A percentile compares a stretch with the other conserved stretches of the same genome.
phyloP scores from a whole-genome alignment of 2,329 filamentous ascomycete genomes.

The Ascocoryne sarcoides region DNA sequence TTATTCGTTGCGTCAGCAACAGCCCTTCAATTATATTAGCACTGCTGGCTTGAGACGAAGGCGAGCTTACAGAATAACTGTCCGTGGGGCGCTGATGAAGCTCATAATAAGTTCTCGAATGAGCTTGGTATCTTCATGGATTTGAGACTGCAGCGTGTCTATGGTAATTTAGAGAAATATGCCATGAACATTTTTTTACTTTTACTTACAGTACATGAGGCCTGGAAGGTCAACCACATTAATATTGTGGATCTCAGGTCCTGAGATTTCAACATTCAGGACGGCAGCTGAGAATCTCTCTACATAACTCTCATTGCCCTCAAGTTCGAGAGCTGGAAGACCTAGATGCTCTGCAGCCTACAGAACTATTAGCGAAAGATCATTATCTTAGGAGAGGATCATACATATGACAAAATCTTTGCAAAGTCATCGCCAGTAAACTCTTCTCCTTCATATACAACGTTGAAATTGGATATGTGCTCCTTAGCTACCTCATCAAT shows the following conservation, averaged over 20 bases:
- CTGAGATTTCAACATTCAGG: not conserved
- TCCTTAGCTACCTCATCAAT: not conserved
- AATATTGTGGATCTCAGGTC: not conserved
- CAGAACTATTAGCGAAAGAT: not conserved
- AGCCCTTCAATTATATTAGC: slow-evolving; percentile 16
- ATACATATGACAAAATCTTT: not conserved
- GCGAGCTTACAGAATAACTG: not conserved
- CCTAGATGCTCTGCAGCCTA: not conserved
- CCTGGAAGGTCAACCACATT: not conserved
- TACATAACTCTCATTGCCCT: not conserved
- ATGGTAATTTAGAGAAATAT: not conserved
- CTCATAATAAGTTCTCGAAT: not conserved
- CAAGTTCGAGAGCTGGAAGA: not conserved
- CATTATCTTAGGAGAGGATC: not conserved
- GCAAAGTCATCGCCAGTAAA: not conserved
- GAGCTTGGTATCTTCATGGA: not conserved
- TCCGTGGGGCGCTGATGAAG: not conserved
- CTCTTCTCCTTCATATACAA: not conserved
- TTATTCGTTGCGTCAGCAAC: slow-evolving; percentile 35
- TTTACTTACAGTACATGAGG: not conserved
- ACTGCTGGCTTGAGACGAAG: not conserved
- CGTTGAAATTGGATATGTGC: not conserved
- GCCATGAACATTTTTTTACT: not conserved
- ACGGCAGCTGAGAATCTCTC: not conserved
- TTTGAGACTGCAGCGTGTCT: not conserved